Conservation (phyloP, 208 protist species). For the Acanthamoeba lenticulata region DNA sequence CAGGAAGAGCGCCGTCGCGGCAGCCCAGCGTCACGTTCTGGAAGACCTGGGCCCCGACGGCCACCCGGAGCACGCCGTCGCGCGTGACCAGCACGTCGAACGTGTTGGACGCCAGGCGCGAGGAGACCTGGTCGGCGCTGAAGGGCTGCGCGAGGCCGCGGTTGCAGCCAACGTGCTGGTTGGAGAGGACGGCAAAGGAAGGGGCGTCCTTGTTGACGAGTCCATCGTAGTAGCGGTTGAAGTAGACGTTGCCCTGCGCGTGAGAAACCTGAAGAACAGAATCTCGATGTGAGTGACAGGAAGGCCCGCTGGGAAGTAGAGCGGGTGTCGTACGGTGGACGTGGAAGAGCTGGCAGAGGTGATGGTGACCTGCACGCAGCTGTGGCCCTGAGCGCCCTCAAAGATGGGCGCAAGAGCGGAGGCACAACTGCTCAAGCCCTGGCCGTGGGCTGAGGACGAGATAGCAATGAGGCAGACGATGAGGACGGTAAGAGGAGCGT, state of each 20-base stretch:
- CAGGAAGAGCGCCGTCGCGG: neutral
- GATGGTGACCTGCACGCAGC: neutral
- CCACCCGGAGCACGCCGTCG: neutral
- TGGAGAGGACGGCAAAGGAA: neutral
- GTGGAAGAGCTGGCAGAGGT: neutral
- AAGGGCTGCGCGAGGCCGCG: neutral
- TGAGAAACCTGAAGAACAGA: neutral
- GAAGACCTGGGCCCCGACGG: neutral
- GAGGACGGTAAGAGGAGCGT: too few relatives aligned
- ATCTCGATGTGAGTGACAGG: neutral
- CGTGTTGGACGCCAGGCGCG: neutral
- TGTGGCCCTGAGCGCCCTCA: neutral
- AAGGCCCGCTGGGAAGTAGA: neutral
- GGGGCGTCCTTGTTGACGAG: neutral
- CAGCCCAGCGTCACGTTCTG: neutral
- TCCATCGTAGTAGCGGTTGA: neutral
- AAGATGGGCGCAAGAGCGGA: neutral
- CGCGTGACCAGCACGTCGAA: constrained; percentile 2
- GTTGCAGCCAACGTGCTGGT: neutral
- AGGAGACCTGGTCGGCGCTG: neutral
- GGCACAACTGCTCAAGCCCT: neutral
- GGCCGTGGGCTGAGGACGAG: too few relatives aligned
- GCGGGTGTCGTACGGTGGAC: neutral
- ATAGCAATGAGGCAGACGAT: too few relatives aligned
- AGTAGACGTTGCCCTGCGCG: neutral